Conservation (phyloP, 345 rosid genomes). For the Melastoma malabathricum region DNA sequence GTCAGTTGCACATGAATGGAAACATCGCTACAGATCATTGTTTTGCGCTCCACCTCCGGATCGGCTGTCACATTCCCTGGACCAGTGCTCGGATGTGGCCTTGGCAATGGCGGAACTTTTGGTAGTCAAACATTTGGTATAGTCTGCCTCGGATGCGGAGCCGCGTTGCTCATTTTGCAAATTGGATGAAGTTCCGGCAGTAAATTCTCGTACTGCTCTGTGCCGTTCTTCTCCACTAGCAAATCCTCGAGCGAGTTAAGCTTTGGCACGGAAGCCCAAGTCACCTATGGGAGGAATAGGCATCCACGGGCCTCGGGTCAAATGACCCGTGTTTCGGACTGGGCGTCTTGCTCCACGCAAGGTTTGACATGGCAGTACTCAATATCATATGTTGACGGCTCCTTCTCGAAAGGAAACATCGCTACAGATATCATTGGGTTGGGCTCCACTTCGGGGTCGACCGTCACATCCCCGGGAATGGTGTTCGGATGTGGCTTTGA, state of each 20-base stretch:
- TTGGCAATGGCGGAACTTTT: conserved; percentile 11
- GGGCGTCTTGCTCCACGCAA: too few relatives aligned
- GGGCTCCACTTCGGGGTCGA: too few relatives aligned
- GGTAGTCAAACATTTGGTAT: conserved; percentile 1
- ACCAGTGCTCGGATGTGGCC: conserved; percentile 16
- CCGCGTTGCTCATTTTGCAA: conserved; percentile 9
- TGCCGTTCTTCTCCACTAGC: conserved; percentile 13
- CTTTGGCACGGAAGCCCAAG: conserved; percentile 7
- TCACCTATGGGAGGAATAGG: too few relatives aligned
- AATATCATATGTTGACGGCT: too few relatives aligned
- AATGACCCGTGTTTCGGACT: too few relatives aligned
- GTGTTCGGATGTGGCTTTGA: conserved; percentile 19
- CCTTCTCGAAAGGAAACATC: too few relatives aligned
- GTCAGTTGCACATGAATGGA: conserved; percentile 1
- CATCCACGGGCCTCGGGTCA: too few relatives aligned
- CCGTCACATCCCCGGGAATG: neutral
- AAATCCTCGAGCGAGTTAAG: conserved; percentile 16
- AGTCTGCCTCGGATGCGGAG: conserved; percentile 13
- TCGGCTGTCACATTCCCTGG: neutral
- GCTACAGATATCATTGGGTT: too few relatives aligned
- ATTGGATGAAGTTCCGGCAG: conserved; percentile 12
- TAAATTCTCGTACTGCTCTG: conserved; percentile 49
- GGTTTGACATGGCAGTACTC: too few relatives aligned
- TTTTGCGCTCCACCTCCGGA: conserved; percentile 2
- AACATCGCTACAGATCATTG: conserved; percentile 10